Percentiles rank a stretch among this genome's conserved stretches.
Conservation (phyloP, 345 rosid genomes). For the Melastoma malabathricum region DNA sequence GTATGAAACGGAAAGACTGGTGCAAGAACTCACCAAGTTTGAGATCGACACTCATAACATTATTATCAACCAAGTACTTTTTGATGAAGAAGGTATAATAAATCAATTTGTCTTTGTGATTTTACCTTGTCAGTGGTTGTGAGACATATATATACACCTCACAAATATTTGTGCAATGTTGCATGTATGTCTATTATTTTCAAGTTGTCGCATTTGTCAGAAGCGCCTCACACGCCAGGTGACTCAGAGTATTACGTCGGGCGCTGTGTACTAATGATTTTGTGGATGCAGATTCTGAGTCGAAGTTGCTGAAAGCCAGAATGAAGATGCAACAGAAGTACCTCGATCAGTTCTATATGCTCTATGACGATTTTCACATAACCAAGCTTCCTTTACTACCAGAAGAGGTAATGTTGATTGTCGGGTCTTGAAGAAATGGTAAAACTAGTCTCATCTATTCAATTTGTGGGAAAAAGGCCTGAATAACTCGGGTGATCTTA, state of each 20-base stretch:
- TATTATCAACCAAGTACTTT: conserved; percentile 92
- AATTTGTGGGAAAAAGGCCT: not conserved
- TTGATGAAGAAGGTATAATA: conserved; percentile 62
- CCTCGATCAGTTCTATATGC: conserved; percentile 94
- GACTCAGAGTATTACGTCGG: not conserved
- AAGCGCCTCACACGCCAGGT: too few relatives aligned
- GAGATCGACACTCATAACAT: conserved; percentile 97
- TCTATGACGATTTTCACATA: conserved; percentile 94
- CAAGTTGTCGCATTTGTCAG: too few relatives aligned
- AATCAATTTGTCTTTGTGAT: not conserved
- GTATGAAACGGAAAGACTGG: conserved; percentile 94
- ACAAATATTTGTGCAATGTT: too few relatives aligned
- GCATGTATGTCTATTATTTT: too few relatives aligned
- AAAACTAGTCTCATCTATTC: not conserved
- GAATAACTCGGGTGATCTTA: not conserved
- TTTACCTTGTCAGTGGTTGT: too few relatives aligned
- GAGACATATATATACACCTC: too few relatives aligned
- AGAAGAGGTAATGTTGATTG: conserved; percentile 50
- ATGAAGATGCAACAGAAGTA: conserved; percentile 98
- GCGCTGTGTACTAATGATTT: conserved; percentile 2
- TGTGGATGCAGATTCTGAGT: conserved; percentile 45
- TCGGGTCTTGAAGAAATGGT: not conserved
- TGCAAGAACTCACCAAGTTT: conserved; percentile 95
- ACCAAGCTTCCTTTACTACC: conserved; percentile 93
- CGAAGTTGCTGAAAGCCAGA: conserved; percentile 86